phyloP scores from a whole-genome alignment of 1,139 yeast species.

The Hansenula sp. region DNA sequence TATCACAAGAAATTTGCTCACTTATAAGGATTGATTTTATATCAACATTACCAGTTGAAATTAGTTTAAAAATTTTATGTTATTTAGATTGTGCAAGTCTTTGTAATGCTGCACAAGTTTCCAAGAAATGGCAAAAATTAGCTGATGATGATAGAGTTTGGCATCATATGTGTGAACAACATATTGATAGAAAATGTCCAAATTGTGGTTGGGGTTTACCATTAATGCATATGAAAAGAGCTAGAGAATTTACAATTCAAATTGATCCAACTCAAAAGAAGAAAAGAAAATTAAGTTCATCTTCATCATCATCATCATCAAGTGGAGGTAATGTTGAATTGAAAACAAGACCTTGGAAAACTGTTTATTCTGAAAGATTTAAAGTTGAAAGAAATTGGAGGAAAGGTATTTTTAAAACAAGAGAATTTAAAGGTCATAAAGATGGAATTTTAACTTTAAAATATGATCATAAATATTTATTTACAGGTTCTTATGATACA shows the following conservation, averaged over 20 bases:
- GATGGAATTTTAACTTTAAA: conserved; percentile 87
- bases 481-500: conserved; percentile 90
- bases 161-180: conserved; percentile 99
- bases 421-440: conserved; percentile 74
- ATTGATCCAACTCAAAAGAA: conserved; percentile 4
- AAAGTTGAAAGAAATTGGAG: conserved; percentile 95
- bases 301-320: conserved; percentile 2
- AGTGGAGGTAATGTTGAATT: conserved; percentile 20
- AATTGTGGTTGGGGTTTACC: conserved; percentile 99
- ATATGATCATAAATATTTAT: conserved; percentile 69
- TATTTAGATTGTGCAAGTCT: conserved; percentile 88
- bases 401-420: conserved; percentile 63
- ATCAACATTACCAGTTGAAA: conserved; percentile 78
- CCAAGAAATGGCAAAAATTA: conserved; percentile 74
- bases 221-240: conserved; percentile 75
- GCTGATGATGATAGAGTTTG: conserved; percentile 97
- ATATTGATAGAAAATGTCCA: conserved; percentile 93
- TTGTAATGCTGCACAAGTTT: conserved; percentile 91
- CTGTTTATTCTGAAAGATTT: conserved; percentile 86
- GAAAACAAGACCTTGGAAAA: conserved; percentile 86
- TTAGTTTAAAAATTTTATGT: conserved; percentile 78
- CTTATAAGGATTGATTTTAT: conserved; percentile 87
- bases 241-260: conserved; percentile 39
- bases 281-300: conserved; percentile 19
- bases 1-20: conserved; percentile 73